These are phyloP conservation scores for Backusella parvicylindrica DNA, from an alignment of 192 early-diverging fungal genomes.

Conservation along the genomic window DNA sequence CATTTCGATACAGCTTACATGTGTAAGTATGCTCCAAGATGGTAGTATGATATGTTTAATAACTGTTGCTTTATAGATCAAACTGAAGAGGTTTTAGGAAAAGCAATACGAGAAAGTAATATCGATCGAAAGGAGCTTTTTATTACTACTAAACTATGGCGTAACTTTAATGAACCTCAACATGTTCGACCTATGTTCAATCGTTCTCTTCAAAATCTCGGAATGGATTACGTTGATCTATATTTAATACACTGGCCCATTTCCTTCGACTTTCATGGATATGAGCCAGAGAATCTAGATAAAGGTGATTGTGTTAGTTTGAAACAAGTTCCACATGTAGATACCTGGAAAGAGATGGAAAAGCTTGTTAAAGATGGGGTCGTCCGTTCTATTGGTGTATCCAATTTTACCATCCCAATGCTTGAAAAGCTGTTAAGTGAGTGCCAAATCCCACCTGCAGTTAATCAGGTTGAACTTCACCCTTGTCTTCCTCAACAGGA, in stretches of 20 bases:
- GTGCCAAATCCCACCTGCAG: conserved; percentile 65
- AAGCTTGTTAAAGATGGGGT: conserved; percentile 56
- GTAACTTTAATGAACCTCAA: conserved; percentile 47
- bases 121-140: conserved; percentile 71
- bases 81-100: conserved; percentile 39
- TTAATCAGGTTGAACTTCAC: conserved; percentile 66
- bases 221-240: conserved; percentile 64
- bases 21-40: neutral
- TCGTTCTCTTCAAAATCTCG: conserved; percentile 48
- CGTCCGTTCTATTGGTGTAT: conserved; percentile 71
- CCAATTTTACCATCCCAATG: conserved; percentile 62
- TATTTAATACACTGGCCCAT: conserved; percentile 79
- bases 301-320: conserved; percentile 35
- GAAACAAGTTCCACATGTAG: conserved; percentile 49
- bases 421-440: conserved; percentile 59
- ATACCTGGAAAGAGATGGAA: conserved; percentile 76
- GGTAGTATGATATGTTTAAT: neutral
- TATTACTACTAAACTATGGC: conserved; percentile 69
- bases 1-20: conserved; percentile 31
- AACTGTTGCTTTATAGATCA: neutral
- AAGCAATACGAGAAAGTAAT: conserved; percentile 50
- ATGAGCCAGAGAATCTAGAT: conserved; percentile 14
- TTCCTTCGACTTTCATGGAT: conserved; percentile 32
- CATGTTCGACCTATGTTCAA: conserved; percentile 46
- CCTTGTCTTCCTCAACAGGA: conserved; percentile 55